These are phyloP conservation scores for Rubia balearica DNA, from an alignment of 305 asterid genomes.

Conservation along the genomic window DNA sequence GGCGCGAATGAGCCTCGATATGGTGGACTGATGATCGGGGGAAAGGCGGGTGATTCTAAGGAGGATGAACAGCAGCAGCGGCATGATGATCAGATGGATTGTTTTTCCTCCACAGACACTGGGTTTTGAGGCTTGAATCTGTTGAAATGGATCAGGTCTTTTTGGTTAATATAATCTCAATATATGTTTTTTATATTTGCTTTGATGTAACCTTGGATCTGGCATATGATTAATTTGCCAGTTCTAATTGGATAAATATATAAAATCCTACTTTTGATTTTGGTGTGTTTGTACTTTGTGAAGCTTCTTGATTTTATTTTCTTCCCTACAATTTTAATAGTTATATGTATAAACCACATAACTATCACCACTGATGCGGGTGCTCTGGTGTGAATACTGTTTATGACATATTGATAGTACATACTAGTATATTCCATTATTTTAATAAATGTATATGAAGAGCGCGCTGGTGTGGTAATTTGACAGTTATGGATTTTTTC, in stretches of 20 bases:
- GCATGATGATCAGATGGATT: conserved; percentile 10
- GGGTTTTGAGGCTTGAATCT: conserved; percentile 10
- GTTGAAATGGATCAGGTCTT: neutral
- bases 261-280: neutral
- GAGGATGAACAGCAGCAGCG: neutral
- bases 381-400: neutral
- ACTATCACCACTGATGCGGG: no score
- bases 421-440: no score
- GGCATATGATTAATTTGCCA: neutral
- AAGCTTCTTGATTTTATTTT: no score
- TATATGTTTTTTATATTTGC: no score
- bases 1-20: neutral
- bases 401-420: neutral
- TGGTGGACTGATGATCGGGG: neutral
- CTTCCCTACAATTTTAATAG: no score
- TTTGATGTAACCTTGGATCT: no score
- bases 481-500: no score
- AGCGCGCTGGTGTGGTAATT: no score
- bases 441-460: no score
- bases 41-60: neutral
- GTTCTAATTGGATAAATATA: neutral
- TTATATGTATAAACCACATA: no score
- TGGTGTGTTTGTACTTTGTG: no score
- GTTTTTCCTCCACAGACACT: conserved; percentile 25
- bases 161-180: no score